Evolutionary conservation across 1,139 yeast genomes (phyloP).

Genomic region (Sugiyamaella grinbergsii): DNA sequence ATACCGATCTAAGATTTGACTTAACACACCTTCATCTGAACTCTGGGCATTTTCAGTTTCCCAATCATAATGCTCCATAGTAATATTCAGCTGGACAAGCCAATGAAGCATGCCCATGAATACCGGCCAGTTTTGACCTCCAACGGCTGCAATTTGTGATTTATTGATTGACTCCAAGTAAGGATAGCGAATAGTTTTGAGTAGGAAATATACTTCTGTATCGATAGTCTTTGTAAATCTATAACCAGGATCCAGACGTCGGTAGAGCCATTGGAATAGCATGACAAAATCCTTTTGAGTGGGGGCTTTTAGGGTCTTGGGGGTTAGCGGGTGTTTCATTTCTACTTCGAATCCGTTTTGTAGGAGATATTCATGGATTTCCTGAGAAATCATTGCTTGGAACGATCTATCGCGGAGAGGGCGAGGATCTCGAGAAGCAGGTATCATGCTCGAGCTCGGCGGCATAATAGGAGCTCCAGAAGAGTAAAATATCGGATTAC

Average conservation of each 20-base stretch:
- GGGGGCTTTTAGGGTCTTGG: slow-evolving; percentile 69
- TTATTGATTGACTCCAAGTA: slow-evolving; percentile 77
- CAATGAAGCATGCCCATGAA: slow-evolving; percentile 81
- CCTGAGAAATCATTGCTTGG: slow-evolving; percentile 59
- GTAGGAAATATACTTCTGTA: slow-evolving; percentile 68
- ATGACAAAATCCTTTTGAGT: slow-evolving; percentile 84
- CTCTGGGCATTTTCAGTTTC: slow-evolving; percentile 34
- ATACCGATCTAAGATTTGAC: slow-evolving; percentile 66
- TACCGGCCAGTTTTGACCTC: slow-evolving; percentile 87
- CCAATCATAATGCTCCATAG: slow-evolving; percentile 49
- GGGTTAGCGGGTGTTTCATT: slow-evolving; percentile 67
- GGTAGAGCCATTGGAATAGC: slow-evolving; percentile 79
- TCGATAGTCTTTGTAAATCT: slow-evolving; percentile 69
- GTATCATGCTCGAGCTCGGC: slow-evolving; percentile 11
- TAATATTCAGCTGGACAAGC: slow-evolving; percentile 62
- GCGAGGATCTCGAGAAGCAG: slow-evolving; percentile 57
- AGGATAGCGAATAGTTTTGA: slow-evolving; percentile 73
- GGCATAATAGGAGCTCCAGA: slow-evolving; percentile 18
- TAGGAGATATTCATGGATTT: slow-evolving; percentile 58
- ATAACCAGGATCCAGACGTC: slow-evolving; percentile 77
- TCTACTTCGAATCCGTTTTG: slow-evolving; percentile 70
- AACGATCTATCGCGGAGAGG: slow-evolving; percentile 75
- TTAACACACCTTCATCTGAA: slow-evolving; percentile 48
- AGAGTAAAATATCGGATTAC: slow-evolving; percentile 10
- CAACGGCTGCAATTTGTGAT: slow-evolving; percentile 87